phyloP scores from a whole-genome alignment of 106 monocot genomes.

The Dendrobium catenatum region DNA sequence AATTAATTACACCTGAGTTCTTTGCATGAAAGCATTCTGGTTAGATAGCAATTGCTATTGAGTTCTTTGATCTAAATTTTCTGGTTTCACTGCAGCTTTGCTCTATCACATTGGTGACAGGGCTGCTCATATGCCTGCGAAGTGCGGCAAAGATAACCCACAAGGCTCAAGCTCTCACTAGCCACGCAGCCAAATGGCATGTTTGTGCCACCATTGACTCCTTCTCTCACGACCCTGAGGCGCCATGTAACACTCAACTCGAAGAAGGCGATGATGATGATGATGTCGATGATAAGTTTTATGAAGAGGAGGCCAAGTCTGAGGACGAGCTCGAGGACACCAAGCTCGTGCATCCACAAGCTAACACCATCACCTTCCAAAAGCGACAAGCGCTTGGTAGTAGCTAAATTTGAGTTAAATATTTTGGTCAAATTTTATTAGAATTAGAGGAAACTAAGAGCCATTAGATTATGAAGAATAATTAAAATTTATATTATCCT shows the following conservation, averaged over 20 bases:
- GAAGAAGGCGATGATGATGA: no score
- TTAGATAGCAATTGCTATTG: no score
- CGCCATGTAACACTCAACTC: neutral
- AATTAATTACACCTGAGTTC: no score
- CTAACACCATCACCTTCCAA: constrained; percentile 67
- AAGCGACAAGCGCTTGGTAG: constrained; percentile 90
- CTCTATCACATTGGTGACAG: constrained; percentile 44
- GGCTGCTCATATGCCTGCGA: constrained; percentile 48
- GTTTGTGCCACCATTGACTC: constrained; percentile 49
- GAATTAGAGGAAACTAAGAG: no score
- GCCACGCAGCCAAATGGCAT: constrained; percentile 70
- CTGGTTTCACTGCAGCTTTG: constrained; percentile 31
- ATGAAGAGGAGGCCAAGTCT: constrained; percentile 16
- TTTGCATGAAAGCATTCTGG: no score
- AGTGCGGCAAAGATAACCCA: constrained; percentile 76
- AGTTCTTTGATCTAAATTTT: neutral
- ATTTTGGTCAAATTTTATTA: no score
- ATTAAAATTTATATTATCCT: no score
- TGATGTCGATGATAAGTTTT: constrained; percentile 15
- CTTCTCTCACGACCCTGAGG: constrained; percentile 28
- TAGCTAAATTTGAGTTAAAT: no score
- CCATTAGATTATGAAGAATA: no score
- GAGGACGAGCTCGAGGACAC: constrained; percentile 52
- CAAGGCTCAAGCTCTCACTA: constrained; percentile 58
- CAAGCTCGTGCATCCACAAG: constrained; percentile 28